These are phyloP conservation scores for Colletotrichum graminicola DNA, from an alignment of 2,329 filamentous ascomycete genomes.

Conservation along the genomic window DNA sequence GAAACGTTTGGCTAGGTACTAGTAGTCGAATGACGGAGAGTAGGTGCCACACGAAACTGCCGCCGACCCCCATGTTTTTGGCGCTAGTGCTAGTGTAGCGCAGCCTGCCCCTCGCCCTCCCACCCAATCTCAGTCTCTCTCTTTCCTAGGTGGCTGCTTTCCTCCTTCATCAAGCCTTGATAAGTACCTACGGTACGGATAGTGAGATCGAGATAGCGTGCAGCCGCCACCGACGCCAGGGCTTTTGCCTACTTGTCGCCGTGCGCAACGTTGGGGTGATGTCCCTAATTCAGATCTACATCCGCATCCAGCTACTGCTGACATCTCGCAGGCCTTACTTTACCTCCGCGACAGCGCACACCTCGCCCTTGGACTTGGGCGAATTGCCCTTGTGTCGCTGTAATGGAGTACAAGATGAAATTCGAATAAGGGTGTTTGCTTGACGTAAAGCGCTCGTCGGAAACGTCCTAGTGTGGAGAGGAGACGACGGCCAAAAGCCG, in stretches of 20 bases:
- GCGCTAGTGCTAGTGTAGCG: conserved; percentile 20
- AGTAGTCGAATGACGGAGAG: conserved; percentile 27
- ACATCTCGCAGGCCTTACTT: background rate
- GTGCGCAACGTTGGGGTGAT: conserved; percentile 39
- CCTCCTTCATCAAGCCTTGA: background rate
- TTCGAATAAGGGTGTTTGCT: background rate
- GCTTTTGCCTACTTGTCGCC: conserved; percentile 32
- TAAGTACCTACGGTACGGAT: background rate
- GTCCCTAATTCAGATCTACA: background rate
- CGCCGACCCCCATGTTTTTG: conserved; percentile 9
- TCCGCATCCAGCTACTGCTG: background rate
- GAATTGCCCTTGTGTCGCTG: background rate
- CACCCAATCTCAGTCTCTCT: background rate
- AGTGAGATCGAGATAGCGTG: conserved; percentile 33
- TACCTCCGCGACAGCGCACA: background rate
- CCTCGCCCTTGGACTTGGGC: background rate
- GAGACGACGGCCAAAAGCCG: background rate
- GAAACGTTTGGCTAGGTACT: conserved; percentile 26
- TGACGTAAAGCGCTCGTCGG: conserved; percentile 11
- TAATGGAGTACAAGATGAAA: background rate
- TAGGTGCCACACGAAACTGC: conserved; percentile 37
- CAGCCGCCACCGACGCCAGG: background rate
- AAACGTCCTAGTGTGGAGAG: conserved; percentile 11
- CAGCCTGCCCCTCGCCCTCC: background rate
- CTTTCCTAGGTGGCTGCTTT: background rate